These are phyloP conservation scores for Alternaria ventricosa DNA, from an alignment of 2,329 filamentous ascomycete genomes.

Conservation along the genomic window DNA sequence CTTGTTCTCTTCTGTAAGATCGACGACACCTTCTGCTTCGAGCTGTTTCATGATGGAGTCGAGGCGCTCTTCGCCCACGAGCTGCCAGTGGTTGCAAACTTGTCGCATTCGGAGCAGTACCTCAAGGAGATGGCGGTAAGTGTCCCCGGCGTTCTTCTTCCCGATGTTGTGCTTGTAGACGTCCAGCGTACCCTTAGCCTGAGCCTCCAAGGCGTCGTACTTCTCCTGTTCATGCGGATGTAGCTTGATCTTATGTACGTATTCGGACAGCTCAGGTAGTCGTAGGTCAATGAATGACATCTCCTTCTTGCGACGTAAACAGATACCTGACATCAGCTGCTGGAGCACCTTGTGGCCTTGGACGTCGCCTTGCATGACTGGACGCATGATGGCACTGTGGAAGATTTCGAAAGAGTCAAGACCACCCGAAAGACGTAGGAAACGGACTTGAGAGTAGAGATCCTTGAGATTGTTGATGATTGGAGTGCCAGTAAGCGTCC, in stretches of 20 bases:
- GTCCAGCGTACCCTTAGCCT: conserved; percentile 75
- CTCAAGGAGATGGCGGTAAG: conserved; percentile 78
- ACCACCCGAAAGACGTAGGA: conserved; percentile 77
- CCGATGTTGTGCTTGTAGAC: conserved; percentile 60
- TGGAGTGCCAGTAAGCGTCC: conserved; percentile 68
- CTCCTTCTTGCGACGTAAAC: conserved; percentile 81
- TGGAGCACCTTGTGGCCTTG: conserved; percentile 72
- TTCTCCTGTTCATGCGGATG: conserved; percentile 75
- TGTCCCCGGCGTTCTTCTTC: conserved; percentile 51
- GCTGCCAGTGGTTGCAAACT: conserved; percentile 86
- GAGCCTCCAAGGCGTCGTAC: conserved; percentile 73
- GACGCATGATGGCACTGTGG: conserved; percentile 72
- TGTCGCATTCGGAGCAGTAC: conserved; percentile 83
- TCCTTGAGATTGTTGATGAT: conserved; percentile 85
- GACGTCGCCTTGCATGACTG: conserved; percentile 64
- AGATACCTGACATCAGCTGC: conserved; percentile 79
- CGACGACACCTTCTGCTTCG: conserved; percentile 70
- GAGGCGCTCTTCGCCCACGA: conserved; percentile 75
- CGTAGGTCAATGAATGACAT: conserved; percentile 87
- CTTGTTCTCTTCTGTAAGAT: conserved; percentile 74
- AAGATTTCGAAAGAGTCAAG: conserved; percentile 77
- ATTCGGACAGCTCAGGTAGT: conserved; percentile 78
- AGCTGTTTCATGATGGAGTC: conserved; percentile 73
- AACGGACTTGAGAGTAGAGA: conserved; percentile 79
- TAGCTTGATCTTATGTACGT: conserved; percentile 77